Base-by-base conservation (phyloP, 2,329 filamentous ascomycete species). In the Aspergillus sojae region DNA sequence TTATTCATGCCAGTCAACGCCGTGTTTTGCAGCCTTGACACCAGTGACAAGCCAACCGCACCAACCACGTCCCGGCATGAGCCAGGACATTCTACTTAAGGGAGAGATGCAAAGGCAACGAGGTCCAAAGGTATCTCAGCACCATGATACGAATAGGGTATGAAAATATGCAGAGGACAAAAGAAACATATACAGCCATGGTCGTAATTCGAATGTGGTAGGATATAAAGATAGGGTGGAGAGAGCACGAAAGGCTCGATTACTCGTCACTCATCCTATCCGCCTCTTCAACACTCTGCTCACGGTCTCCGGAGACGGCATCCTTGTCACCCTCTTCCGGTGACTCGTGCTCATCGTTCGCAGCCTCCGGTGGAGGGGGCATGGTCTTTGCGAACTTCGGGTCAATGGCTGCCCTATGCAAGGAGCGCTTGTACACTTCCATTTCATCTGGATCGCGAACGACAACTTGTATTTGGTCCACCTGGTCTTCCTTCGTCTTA, bases 381-480 rank as follows among this genome's bases (percentile, higher is more conserved):
- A 80, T 71, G 5, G 69, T 72, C 52, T 75, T 74, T 6, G 73
- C 75, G 61, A 81, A 82, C 54, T 75, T 75, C 0, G 77, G 76
- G 63, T 86, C 83, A 60, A 82, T 80, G 62, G 79, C 78, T 45
- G 79, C 80, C 56, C 80, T 75, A 60, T 82, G 78, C 36, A 75
- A 70, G 34, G 78, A 73, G 46, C 85, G 78, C 69, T 81, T 82
- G 66, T 81, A 81, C n/a, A 74, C 69, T 67, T 86, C 84, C 2
- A 76, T 78, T 57, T 81, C 81, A 50, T 82, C 78, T 0, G 84
- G 81, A 60, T 86, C 84, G 57, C 81, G 79, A 9, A 85, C 80
- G 14, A 77, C 75, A 6, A 86, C 76, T 67, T 86, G 82, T 48
- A 88, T 78, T 64, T 82, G 79, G 69, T 87, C 83, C 12, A 85